These are phyloP conservation scores for Aspergillus versicolor DNA, from an alignment of 2,329 filamentous ascomycete genomes.

Conservation along the genomic window DNA sequence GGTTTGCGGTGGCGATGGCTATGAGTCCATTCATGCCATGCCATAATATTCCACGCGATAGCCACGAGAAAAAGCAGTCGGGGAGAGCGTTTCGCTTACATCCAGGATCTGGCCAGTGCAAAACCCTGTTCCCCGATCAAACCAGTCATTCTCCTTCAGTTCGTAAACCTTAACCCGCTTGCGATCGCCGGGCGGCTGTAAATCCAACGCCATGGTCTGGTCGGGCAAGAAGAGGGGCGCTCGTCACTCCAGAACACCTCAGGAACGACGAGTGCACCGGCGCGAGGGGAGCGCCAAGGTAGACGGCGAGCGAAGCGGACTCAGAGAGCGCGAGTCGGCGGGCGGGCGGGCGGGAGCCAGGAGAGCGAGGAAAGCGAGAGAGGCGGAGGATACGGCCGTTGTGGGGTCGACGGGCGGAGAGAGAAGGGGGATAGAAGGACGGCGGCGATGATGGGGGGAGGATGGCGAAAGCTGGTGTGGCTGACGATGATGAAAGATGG, in stretches of 20 bases:
- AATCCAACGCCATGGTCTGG: slow-evolving; percentile 49
- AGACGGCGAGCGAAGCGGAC: slow-evolving; percentile 5
- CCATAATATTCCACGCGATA: slow-evolving; percentile 11
- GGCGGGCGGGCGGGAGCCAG: slow-evolving; percentile 1
- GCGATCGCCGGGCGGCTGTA: slow-evolving; percentile 50
- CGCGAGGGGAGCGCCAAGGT: slow-evolving; percentile 30
- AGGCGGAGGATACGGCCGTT: not conserved
- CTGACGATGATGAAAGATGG: slow-evolving; percentile 19
- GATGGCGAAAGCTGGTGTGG: slow-evolving; percentile 1
- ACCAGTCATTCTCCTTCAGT: slow-evolving; percentile 98
- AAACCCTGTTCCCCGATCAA: slow-evolving; percentile 93
- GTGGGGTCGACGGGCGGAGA: slow-evolving; percentile 25
- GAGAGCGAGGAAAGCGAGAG: not conserved
- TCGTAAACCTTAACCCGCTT: slow-evolving; percentile 96
- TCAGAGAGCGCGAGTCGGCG: slow-evolving; percentile 14
- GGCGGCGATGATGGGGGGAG: slow-evolving; percentile 3
- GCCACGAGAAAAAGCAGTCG: slow-evolving; percentile 6
- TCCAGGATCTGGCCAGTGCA: slow-evolving; percentile 75
- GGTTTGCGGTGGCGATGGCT: slow-evolving; percentile 8
- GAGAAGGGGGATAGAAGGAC: slow-evolving; percentile 20
- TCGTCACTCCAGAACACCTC: slow-evolving; percentile 41
- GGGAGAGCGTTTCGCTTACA: slow-evolving; percentile 51
- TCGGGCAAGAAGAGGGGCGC: slow-evolving; percentile 31
- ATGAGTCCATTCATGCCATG: slow-evolving; percentile 1
- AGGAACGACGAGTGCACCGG: slow-evolving; percentile 35